Conservation (phyloP, 176 grass and related monocot genomes). For the Musa troglodytarum region DNA sequence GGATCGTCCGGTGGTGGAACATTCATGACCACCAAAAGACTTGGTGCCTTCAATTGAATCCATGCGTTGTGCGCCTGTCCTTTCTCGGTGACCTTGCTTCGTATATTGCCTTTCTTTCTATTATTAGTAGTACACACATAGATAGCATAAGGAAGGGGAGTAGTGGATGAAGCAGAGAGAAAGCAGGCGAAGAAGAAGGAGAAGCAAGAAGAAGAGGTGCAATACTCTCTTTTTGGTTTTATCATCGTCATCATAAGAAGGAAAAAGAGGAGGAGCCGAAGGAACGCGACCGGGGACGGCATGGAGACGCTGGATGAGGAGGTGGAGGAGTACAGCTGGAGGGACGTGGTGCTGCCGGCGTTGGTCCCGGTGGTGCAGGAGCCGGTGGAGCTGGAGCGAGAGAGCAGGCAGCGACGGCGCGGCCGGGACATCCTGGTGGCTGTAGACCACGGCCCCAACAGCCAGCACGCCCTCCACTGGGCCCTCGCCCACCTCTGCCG, state of each 20-base stretch:
- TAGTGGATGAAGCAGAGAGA: not conserved
- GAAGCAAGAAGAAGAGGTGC: not conserved
- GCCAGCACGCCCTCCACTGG: slow-evolving; percentile 85
- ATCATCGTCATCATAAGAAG: too few species aligned
- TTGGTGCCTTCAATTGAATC: too few species aligned
- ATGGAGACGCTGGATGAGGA: slow-evolving; percentile 70
- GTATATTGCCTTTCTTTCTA: too few species aligned
- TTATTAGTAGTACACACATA: too few species aligned
- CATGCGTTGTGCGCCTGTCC: too few species aligned
- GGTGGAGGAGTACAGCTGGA: slow-evolving; percentile 79
- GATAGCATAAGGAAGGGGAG: too few species aligned
- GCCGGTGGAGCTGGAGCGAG: slow-evolving; percentile 62
- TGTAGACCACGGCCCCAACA: slow-evolving; percentile 78
- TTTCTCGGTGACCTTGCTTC: too few species aligned
- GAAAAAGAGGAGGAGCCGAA: not conserved
- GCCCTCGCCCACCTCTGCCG: slow-evolving; percentile 63
- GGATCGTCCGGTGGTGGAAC: too few species aligned
- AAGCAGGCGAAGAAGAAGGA: not conserved
- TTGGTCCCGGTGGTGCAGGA: slow-evolving; percentile 51
- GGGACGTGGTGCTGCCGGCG: slow-evolving; percentile 67
- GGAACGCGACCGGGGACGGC: not conserved
- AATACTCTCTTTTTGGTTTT: too few species aligned
- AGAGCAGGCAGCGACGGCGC: slow-evolving; percentile 63
- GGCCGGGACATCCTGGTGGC: slow-evolving; percentile 74
- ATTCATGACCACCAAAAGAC: too few species aligned